Conservation (phyloP, 768 basidiomycete species). For the Artomyces pyxidatus region DNA sequence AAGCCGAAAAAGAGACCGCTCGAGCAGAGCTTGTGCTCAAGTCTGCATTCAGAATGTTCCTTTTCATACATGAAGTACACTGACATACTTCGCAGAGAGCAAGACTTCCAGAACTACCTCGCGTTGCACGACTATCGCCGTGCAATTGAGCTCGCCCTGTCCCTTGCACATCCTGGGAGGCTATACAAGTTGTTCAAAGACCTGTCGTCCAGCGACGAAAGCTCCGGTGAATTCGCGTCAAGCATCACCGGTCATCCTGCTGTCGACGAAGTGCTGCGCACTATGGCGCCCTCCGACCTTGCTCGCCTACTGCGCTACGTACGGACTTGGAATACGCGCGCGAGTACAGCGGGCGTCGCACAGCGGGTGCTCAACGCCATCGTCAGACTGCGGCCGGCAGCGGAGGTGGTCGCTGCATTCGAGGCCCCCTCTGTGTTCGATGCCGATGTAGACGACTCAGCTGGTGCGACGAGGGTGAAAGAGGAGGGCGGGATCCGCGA, state of each 20-base stretch:
- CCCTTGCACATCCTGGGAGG: constrained; percentile 90
- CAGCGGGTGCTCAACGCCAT: constrained; percentile 79
- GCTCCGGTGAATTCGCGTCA: constrained; percentile 22
- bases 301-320: constrained; percentile 75
- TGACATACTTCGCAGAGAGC: constrained; percentile 61
- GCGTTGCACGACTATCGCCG: constrained; percentile 81
- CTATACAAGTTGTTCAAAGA: constrained; percentile 72
- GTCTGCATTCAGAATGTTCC: constrained; percentile 41
- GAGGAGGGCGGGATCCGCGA: constrained; percentile 44
- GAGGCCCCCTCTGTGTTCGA: constrained; percentile 9
- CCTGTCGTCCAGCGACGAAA: constrained; percentile 40
- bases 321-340: constrained; percentile 91
- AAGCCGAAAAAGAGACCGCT: constrained; percentile 63
- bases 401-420: constrained; percentile 68
- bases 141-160: constrained; percentile 86
- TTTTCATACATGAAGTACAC: neutral
- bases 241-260: constrained; percentile 56
- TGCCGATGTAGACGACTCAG: constrained; percentile 29
- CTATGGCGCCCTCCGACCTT: constrained; percentile 65
- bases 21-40: constrained; percentile 70
- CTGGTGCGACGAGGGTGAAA: constrained; percentile 18
- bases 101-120: constrained; percentile 91
- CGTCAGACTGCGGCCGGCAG: constrained; percentile 65
- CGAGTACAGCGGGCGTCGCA: constrained; percentile 78
- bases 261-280: constrained; percentile 77